Percentiles rank a stretch among this genome's conserved stretches.
These are phyloP conservation scores for Chenopodium album DNA, from an alignment of 148 eudicot genomes.

Conservation along the genomic window DNA sequence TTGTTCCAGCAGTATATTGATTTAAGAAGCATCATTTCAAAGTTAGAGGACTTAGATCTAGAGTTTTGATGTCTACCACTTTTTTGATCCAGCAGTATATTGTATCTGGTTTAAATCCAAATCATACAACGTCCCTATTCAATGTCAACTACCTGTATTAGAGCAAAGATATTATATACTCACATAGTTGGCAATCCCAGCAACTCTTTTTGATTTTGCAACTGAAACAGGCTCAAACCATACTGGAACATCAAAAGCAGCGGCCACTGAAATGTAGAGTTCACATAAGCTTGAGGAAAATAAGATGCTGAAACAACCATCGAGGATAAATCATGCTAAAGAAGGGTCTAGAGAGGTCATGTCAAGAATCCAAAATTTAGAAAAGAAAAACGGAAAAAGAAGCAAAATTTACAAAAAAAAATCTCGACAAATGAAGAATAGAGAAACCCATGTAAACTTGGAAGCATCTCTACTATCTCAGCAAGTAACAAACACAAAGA, in stretches of 20 bases:
- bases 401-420: not conserved
- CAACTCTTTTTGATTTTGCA: slow-evolving; percentile 74
- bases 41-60: no score
- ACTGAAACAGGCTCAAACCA: slow-evolving; percentile 99
- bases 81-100: not conserved
- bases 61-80: not conserved
- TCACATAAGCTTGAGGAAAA: slow-evolving; percentile 2
- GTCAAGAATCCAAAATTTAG: not conserved
- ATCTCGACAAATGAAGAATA: not conserved
- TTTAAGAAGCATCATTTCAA: not conserved
- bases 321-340: not conserved
- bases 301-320: not conserved
- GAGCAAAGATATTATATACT: slow-evolving; percentile 34
- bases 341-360: not conserved
- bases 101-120: not conserved
- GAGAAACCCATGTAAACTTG: not conserved
- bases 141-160: not conserved
- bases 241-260: slow-evolving; percentile 56
- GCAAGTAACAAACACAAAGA: not conserved
- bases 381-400: not conserved
- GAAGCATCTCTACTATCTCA: not conserved
- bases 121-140: not conserved
- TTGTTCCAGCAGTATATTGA: not conserved
- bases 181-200: slow-evolving; percentile 66
- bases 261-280: slow-evolving; percentile 62